phyloP scores from a whole-genome alignment of 129 eudicot genomes.

The Dittrichia graveolens region DNA sequence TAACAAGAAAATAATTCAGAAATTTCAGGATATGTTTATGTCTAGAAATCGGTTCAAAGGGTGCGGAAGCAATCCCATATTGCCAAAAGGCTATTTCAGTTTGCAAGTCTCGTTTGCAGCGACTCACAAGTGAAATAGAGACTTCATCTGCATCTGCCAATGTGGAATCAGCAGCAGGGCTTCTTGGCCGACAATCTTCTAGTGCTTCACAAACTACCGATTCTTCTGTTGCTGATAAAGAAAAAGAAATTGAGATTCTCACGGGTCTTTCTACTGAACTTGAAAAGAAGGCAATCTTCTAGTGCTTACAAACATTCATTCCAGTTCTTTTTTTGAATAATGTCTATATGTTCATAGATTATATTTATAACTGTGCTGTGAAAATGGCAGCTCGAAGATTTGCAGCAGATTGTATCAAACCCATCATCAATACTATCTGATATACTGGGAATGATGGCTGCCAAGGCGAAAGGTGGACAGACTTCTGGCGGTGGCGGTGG shows the following conservation, averaged over 20 bases:
- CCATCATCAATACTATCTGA: constrained; percentile 78
- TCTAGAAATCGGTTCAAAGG: constrained; percentile 75
- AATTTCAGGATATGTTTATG: constrained; percentile 93
- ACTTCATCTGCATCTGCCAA: constrained; percentile 40
- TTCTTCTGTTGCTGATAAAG: constrained; percentile 52
- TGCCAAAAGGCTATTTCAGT: constrained; percentile 82
- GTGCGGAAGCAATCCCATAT: constrained; percentile 89
- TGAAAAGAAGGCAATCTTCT: constrained; percentile 94
- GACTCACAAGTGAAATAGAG: constrained; percentile 61
- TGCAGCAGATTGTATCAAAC: constrained; percentile 74
- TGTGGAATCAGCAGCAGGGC: constrained; percentile 30
- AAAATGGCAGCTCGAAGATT: constrained; percentile 86
- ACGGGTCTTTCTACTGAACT: constrained; percentile 72
- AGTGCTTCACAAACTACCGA: constrained; percentile 44
- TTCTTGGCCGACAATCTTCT: constrained; percentile 51
- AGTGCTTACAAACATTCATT: too few species aligned
- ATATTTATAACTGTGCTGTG: constrained; percentile 17
- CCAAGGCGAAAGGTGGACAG: constrained; percentile 59
- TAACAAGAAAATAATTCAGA: constrained; percentile 48
- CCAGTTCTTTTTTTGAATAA: neutral
- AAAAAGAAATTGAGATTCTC: constrained; percentile 75
- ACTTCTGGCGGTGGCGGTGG: constrained; percentile 16
- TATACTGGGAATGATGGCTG: constrained; percentile 64
- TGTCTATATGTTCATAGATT: neutral
- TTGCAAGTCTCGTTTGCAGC: constrained; percentile 81